A percentile compares a stretch with the other conserved stretches of the same genome.
These are phyloP conservation scores for Oenanthe sinensis DNA, from an alignment of 129 eudicot species.

Conservation along the genomic window DNA sequence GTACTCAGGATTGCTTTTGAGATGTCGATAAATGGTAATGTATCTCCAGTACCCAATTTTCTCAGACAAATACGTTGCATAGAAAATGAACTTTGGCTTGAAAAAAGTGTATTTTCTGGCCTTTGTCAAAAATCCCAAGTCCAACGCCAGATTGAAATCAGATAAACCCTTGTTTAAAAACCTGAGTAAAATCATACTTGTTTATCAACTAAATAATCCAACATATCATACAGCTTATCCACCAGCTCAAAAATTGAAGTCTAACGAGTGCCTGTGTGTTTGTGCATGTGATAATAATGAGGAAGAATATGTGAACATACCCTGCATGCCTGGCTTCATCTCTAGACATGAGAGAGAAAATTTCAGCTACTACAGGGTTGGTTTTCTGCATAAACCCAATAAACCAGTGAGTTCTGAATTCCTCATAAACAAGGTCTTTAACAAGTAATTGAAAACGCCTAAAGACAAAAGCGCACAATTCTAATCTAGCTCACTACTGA, in stretches of 20 bases:
- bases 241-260: background rate
- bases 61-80: constrained; percentile 93
- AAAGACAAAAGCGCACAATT: background rate
- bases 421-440: background rate
- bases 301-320: constrained; percentile 31
- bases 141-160: constrained; percentile 90
- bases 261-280: background rate
- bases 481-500: background rate
- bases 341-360: constrained; percentile 98
- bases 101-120: constrained; percentile 96
- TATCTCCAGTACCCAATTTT: constrained; percentile 99
- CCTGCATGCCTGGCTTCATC: constrained; percentile 99
- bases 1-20: constrained; percentile 87
- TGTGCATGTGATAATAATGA: background rate
- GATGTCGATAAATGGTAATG: constrained; percentile 94
- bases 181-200: constrained; percentile 32
- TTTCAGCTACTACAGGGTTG: constrained; percentile 96
- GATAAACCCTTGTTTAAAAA: constrained; percentile 96
- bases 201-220: background rate
- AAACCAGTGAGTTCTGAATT: background rate
- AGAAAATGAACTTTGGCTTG: constrained; percentile 97
- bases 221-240: background rate
- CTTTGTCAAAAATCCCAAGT: constrained; percentile 93
- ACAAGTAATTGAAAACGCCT: background rate
- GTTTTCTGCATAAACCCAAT: constrained; percentile 69